A percentile compares a stretch with the other conserved stretches of the same genome.
These are phyloP conservation scores for Gnomoniopsis smithogilvyi DNA, from an alignment of 2,329 filamentous ascomycete species.

Conservation along the genomic window DNA sequence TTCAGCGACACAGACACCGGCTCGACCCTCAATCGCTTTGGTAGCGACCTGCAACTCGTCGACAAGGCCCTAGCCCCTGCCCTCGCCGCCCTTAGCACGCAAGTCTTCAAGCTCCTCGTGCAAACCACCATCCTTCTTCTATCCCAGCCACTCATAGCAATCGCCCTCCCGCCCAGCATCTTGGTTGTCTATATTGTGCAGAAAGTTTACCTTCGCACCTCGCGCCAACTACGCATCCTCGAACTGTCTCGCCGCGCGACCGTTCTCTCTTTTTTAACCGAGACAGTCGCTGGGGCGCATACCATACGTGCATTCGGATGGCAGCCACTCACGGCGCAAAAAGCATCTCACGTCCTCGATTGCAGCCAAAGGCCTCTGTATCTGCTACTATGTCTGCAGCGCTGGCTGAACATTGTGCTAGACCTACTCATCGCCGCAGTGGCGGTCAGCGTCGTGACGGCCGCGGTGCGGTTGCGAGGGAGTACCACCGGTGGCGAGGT, in stretches of 20 bases:
- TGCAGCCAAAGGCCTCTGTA: conserved; percentile 47
- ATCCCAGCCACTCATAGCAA: conserved; percentile 41
- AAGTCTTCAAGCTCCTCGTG: conserved; percentile 36
- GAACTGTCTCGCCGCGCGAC: conserved; percentile 52
- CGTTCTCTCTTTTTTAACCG: conserved; percentile 39
- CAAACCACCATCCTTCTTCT: conserved; percentile 42
- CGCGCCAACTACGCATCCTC: conserved; percentile 52
- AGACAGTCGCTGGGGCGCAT: conserved; percentile 38
- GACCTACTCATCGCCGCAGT: conserved; percentile 46
- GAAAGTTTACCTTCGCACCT: conserved; percentile 51
- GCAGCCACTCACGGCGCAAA: conserved; percentile 25
- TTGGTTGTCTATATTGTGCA: conserved; percentile 43
- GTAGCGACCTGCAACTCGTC: conserved; percentile 40
- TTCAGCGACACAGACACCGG: conserved; percentile 39
- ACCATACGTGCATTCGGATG: conserved; percentile 49
- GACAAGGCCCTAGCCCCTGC: conserved; percentile 39
- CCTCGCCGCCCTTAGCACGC: conserved; percentile 29
- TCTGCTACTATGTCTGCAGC: conserved; percentile 46
- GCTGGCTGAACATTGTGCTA: conserved; percentile 50
- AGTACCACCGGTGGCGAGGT: conserved; percentile 26
- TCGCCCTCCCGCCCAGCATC: conserved; percentile 43
- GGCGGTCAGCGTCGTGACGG: conserved; percentile 32
- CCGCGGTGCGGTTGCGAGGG: conserved; percentile 23
- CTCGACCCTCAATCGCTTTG: conserved; percentile 41
- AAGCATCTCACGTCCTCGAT: conserved; percentile 33